Evolutionary conservation across 1,139 yeast genomes (phyloP), one percentile per base, ranked within the genome.

Genomic region (Sugiyamaella pinicola): DNA sequence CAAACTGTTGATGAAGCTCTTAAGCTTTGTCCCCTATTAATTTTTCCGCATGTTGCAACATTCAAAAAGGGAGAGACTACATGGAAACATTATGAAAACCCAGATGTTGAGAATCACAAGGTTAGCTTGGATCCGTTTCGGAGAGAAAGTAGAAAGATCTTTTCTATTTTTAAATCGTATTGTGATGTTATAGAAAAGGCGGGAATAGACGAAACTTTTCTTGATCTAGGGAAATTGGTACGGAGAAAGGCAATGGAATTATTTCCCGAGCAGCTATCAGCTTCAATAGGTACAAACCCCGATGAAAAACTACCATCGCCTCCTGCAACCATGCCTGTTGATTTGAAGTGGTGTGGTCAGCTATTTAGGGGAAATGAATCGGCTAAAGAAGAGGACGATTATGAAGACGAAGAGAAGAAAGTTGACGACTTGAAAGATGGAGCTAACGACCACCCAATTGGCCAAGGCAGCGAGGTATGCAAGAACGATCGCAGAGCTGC

Each of bases 51-150:
- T 68, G 96, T 97, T 0, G 97, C 98, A 0, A 96, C 93, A 0
- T 93, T 87, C 73, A 84, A 81, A 61, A 87, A 85, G 65, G 98
- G 98, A 1, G 90, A 87, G 55, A 79, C 84, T 12, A 79, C 80
- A 51, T 93, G 98, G 97, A 78, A 82, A 44, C 90, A 91, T 59
- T 76, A 74, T 47, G 80, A 78, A 44, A 71, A 70, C 4, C 81
- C 84, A 0, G 66, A 65, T 13, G 69, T 67, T 2, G 74, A 73
- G 21, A 70, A 75, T 31, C 87, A 90, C 66, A 93, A 93, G 68
- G 97, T 93, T 7, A 84, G 95, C 5, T 73, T 93, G 52, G 98
- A 93, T 65, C 96, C 96, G 0, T 93, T 91, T 66, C 74, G 99
- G 55, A 71, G 96, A 55, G 96, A 89, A 63, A 85, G 95, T 58